Evolutionary conservation across 2,329 filamentous ascomycete species (phyloP).

Genomic region (Fusarium euwallaceae): DNA sequence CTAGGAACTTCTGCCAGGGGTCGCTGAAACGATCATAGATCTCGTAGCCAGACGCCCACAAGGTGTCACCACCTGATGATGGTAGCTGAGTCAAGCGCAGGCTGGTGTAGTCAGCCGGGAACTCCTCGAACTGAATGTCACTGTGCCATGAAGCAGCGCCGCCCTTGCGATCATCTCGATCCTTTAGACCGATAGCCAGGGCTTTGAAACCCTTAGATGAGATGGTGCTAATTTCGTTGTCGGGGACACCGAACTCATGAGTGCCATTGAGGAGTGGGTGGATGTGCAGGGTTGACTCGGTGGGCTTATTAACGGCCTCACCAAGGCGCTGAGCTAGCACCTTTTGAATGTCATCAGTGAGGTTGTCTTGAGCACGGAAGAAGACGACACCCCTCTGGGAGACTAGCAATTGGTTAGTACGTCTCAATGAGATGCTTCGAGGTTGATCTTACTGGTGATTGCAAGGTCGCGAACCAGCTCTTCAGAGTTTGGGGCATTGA

Average conservation of each 20-base stretch:
- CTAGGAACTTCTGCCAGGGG: constrained; percentile 65
- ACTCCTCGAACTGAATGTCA: constrained; percentile 70
- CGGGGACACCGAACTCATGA: constrained; percentile 64
- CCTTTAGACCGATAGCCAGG: constrained; percentile 7
- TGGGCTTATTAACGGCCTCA: constrained; percentile 69
- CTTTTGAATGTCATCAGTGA: constrained; percentile 72
- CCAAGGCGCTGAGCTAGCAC: constrained; percentile 70
- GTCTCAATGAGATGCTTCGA: not conserved
- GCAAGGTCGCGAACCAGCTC: constrained; percentile 71
- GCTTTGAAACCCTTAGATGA: constrained; percentile 53
- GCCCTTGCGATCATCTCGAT: constrained; percentile 45
- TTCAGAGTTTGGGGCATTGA: constrained; percentile 65
- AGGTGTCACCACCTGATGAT: constrained; percentile 67
- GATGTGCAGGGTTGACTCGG: constrained; percentile 69
- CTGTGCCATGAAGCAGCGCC: constrained; percentile 56
- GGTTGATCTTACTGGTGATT: constrained; percentile 62
- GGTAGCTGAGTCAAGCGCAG: constrained; percentile 67
- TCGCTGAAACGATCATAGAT: constrained; percentile 68
- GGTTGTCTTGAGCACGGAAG: constrained; percentile 70
- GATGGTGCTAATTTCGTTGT: constrained; percentile 72
- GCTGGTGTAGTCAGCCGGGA: constrained; percentile 69
- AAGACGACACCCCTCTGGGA: constrained; percentile 75
- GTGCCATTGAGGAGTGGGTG: constrained; percentile 69
- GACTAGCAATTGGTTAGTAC: constrained; percentile 54
- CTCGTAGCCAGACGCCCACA: constrained; percentile 73